Percentiles rank a stretch among this genome's conserved stretches.
These are phyloP conservation scores for Clitoria ternatea DNA, from an alignment of 306 rosid species.

Conservation along the genomic window DNA sequence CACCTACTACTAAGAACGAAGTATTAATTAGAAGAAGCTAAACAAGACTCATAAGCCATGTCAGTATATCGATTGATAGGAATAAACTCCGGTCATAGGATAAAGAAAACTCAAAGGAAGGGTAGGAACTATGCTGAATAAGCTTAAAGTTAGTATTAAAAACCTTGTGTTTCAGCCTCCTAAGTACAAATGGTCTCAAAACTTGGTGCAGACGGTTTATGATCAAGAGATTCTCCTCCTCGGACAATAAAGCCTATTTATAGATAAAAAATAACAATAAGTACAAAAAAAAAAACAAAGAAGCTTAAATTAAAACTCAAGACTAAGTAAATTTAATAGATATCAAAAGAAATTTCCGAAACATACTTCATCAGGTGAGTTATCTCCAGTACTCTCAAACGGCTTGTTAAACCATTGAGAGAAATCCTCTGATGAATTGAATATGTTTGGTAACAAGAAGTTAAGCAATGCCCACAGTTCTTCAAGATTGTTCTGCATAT, in stretches of 20 bases:
- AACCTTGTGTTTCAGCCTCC: conserved; percentile 99
- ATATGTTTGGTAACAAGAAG: conserved; percentile 95
- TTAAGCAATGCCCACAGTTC: conserved; percentile 98
- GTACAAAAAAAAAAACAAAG: conserved; percentile 22
- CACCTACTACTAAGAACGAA: conserved; percentile 11
- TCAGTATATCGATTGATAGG: background rate
- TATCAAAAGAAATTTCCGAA: conserved; percentile 10
- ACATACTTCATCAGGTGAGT: conserved; percentile 82
- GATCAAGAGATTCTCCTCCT: conserved; percentile 99
- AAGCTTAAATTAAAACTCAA: background rate
- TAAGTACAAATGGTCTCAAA: conserved; percentile 95
- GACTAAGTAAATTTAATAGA: conserved; percentile 10
- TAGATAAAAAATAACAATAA: conserved; percentile 19
- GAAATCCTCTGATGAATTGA: conserved; percentile 94
- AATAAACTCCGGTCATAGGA: background rate
- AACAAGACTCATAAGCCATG: conserved; percentile 4
- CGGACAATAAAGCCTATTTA: conserved; percentile 86
- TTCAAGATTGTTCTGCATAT: conserved; percentile 91
- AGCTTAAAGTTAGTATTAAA: conserved; percentile 15
- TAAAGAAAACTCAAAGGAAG: conserved; percentile 7
- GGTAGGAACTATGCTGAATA: conserved; percentile 9
- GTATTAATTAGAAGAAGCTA: background rate
- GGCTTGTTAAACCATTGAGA: conserved; percentile 99
- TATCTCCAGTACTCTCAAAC: conserved; percentile 91
- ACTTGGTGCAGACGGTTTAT: conserved; percentile 99